A percentile compares a stretch with the other conserved stretches of the same genome.
Conservation (phyloP, 2,329 filamentous ascomycete genomes). For the Clarireedia hainanense region DNA sequence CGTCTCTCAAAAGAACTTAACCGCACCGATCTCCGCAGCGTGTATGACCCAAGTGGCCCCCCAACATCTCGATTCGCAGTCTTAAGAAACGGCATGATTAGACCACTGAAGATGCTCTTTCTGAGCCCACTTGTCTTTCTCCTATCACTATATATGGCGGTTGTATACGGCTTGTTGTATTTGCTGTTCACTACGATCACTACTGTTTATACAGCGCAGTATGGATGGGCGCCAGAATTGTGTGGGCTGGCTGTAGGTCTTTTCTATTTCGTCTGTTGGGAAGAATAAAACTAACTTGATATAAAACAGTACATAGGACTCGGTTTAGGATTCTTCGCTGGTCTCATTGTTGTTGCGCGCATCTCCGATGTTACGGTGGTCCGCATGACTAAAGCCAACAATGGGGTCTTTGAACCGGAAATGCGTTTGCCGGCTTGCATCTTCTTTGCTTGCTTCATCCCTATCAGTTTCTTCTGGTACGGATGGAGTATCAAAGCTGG, state of each 20-base stretch:
- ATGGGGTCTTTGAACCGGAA: conserved; percentile 26
- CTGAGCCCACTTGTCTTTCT: conserved; percentile 33
- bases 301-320: conserved; percentile 33
- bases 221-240: conserved; percentile 35
- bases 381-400: conserved; percentile 38
- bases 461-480: conserved; percentile 42
- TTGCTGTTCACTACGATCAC: conserved; percentile 40
- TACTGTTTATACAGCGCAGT: conserved; percentile 39
- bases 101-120: conserved; percentile 40
- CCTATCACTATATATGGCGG: conserved; percentile 42
- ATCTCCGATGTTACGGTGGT: conserved; percentile 40
- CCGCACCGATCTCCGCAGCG: conserved; percentile 36
- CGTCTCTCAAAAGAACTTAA: conserved; percentile 38
- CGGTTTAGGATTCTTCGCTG: conserved; percentile 34
- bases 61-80: conserved; percentile 20
- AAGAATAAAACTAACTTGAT: background rate
- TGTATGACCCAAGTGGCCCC: conserved; percentile 33
- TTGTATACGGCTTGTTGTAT: conserved; percentile 47
- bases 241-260: conserved; percentile 31
- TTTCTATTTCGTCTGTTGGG: background rate
- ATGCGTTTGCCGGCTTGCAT: conserved; percentile 36
- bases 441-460: conserved; percentile 36
- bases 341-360: conserved; percentile 35
- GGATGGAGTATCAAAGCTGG: conserved; percentile 38
- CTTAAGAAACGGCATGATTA: conserved; percentile 37